Evolutionary conservation across 2,329 filamentous ascomycete species (phyloP).

Genomic region (Calonectria multiphialidica): DNA sequence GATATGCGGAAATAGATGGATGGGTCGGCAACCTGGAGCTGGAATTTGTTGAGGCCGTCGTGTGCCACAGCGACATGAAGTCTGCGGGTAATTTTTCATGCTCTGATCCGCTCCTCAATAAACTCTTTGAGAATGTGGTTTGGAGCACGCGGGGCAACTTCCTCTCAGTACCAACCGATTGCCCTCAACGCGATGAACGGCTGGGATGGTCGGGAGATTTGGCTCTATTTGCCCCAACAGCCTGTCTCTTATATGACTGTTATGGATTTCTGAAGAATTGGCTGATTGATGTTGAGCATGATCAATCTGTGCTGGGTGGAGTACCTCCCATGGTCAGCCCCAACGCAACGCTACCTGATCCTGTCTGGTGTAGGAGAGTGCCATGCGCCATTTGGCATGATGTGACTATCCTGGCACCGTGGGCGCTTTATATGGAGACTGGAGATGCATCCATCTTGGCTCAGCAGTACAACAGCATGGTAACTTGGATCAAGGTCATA

Average conservation of each 20-base stretch:
- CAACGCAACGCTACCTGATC: constrained; percentile 16
- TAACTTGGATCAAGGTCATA: constrained; percentile 50
- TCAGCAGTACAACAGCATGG: constrained; percentile 54
- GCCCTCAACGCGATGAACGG: constrained; percentile 65
- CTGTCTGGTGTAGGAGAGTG: constrained; percentile 11
- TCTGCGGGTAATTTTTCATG: constrained; percentile 62
- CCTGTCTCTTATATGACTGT: constrained; percentile 65
- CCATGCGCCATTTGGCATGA: constrained; percentile 56
- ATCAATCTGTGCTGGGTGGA: constrained; percentile 21
- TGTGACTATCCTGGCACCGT: constrained; percentile 53
- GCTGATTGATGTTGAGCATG: constrained; percentile 24
- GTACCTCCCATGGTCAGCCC: constrained; percentile 29
- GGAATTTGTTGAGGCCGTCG: constrained; percentile 40
- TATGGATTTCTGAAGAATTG: constrained; percentile 57
- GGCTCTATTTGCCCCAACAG: constrained; percentile 61
- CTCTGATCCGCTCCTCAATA: constrained; percentile 64
- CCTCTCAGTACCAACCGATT: constrained; percentile 67
- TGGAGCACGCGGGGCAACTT: constrained; percentile 72
- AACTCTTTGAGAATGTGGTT: constrained; percentile 63
- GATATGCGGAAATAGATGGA: constrained; percentile 60
- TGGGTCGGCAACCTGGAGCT: constrained; percentile 46
- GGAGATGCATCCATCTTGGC: constrained; percentile 51
- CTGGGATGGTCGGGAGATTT: constrained; percentile 65
- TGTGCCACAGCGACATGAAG: constrained; percentile 64
- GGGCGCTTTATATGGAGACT: constrained; percentile 52